These are phyloP conservation scores for Jamesozyma piceae DNA, from an alignment of 805 yeast species.

Conservation along the genomic window DNA sequence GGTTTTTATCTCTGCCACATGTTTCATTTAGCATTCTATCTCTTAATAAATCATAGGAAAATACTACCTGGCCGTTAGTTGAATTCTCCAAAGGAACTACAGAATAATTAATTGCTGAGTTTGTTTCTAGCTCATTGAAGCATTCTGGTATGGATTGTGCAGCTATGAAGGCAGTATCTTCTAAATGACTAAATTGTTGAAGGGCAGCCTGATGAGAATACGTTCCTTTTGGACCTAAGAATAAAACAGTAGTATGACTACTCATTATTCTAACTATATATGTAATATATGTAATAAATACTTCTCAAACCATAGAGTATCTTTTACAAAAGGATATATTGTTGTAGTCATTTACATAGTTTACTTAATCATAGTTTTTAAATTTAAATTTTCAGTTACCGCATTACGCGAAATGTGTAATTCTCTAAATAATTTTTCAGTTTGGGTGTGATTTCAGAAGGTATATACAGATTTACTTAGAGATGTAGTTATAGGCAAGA, in stretches of 20 bases:
- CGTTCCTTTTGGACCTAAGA: slow-evolving; percentile 85
- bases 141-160: slow-evolving; percentile 46
- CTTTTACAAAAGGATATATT: no score
- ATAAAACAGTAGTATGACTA: slow-evolving; percentile 43
- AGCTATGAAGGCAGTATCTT: slow-evolving; percentile 21
- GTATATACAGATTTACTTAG: no score
- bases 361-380: no score
- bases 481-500: no score
- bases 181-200: slow-evolving; percentile 41
- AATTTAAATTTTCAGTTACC: no score
- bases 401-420: no score
- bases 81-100: slow-evolving; percentile 91
- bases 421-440: no score
- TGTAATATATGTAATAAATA: no score
- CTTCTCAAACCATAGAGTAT: no score
- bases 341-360: no score
- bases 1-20: slow-evolving; percentile 6
- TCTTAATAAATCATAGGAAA: slow-evolving; percentile 72
- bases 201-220: slow-evolving; percentile 79
- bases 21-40: slow-evolving; percentile 38
- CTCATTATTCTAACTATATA: neutral
- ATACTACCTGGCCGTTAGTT: slow-evolving; percentile 86
- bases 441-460: no score
- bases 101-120: slow-evolving; percentile 48
- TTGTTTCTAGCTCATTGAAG: slow-evolving; percentile 41